Evolutionary conservation across 352 stramenopile species (phyloP), one percentile per base, ranked within the genome.

Genomic region (Pythium oligandrum): DNA sequence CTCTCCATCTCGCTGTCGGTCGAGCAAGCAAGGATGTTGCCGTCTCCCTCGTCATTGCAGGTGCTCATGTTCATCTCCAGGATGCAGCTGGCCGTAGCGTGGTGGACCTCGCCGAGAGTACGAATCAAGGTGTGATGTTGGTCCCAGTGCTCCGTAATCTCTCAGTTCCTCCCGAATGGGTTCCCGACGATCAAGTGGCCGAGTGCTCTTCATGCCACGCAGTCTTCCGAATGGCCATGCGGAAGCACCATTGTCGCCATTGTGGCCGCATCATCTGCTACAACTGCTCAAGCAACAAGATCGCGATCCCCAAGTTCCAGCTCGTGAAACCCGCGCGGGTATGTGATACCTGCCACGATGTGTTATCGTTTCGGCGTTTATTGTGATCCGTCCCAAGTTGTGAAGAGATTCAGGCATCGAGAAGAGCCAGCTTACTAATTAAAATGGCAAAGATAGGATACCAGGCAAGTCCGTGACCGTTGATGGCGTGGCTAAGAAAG

Each of bases 231-330:
- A 64, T 94, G 36, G 81, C 84, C 35, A 90, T 92, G 78, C 82
- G 84, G 35, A 90, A 88, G 53, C 80, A 94, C 58, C 78, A 91
- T 58, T 94, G 84, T 43, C 78, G 76, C 11, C 84, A 94, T 50
- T 94, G 84, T 46, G 84, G 84, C 4, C 84, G 84, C 55, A 83
- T 83, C 44, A 63, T 94, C 38, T 94, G 84, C 65, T 90, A 90
- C 73, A 92, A 88, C 50, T 94, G 84, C 64, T 91, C 79, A 5
- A 88, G 75, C 60, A 83, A 90, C 67, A 89, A 86, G 60, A 89
- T 91, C 46, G 63, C 77, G 32, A 88, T 94, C 53, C 76, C 82
- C 17, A 94, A 94, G 66, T 94, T 94, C 60, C 71, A 91, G 55
- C 48, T 86, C 7, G 57, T 75, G 36, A 87, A 85, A 46, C 74